Base-by-base conservation (phyloP, 345 rosid species). In the Ceriops tagal region DNA sequence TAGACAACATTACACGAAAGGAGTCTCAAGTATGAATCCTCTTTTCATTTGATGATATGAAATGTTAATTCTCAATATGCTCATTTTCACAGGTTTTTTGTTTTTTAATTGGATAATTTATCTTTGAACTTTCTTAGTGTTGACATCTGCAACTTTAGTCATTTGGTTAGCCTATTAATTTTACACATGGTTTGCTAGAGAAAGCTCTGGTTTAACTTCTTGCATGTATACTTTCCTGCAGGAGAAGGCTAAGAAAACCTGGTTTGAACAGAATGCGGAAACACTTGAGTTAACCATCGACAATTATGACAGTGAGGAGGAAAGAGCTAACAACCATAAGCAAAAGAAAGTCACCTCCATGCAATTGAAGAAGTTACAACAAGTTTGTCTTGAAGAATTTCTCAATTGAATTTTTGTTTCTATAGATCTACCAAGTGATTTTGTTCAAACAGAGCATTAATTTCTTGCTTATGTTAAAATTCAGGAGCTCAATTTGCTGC, bases 201-300 rank as follows among this genome's bases (percentile, higher is more conserved):
- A 22, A 53, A 37, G 18, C 51, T 62, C 28, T 24, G 43, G 24
- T 55, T 47, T 62, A 6, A 22, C 34, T 59, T 61, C 30, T 31
- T 63, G 1, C 57, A 21, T 37, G 37, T 15, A 15, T 60, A 2
- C 2, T 20, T 20, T 53, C 52, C 58, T 81, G 3, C 65, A 90
- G 99, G 98, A 90, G 68, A 92, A 78, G 82, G 93, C 90, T 31
- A 80, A 84, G 56, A 87, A 85, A 85, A 87, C 81, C 69, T 90
- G 99, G 98, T 79, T 90, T 70, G 88, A 90, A 67, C 82, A 84
- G 64, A 89, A 86, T 79, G 98, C 98, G 1, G 96, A 92, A 82
- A 73, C 87, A 52, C 63, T 90, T 74, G 92, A 88, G 75, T 78
- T 92, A 22, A 81, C 79, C 32, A 57, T 95, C 71, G 99, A 95